Evolutionary conservation across 805 yeast species (phyloP).

Genomic region (Teunomyces cretensis): DNA sequence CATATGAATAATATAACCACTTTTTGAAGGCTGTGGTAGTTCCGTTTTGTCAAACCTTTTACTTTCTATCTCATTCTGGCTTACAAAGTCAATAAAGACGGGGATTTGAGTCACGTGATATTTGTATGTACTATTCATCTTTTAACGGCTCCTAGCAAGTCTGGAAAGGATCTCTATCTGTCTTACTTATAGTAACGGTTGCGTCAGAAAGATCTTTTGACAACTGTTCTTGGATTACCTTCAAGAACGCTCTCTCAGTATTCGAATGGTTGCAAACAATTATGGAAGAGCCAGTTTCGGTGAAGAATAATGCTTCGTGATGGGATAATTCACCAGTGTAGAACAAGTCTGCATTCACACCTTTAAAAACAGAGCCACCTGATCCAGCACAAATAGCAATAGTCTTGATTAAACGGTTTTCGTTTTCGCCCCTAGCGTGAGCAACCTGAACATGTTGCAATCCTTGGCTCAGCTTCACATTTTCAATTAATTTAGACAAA

Average conservation of each 20-base stretch:
- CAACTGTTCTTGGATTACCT: slow-evolving; percentile 51
- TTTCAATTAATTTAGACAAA: slow-evolving; percentile 45
- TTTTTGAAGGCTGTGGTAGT: neutral
- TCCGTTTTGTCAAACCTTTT: too few relatives aligned
- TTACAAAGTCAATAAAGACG: neutral
- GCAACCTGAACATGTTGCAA: slow-evolving; percentile 67
- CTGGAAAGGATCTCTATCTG: slow-evolving; percentile 64
- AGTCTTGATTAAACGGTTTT: slow-evolving; percentile 39
- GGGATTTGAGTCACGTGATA: slow-evolving; percentile 1
- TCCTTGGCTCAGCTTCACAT: slow-evolving; percentile 53
- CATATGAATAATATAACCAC: neutral
- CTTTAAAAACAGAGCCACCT: slow-evolving; percentile 75
- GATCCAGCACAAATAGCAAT: slow-evolving; percentile 96
- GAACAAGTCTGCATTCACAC: slow-evolving; percentile 63
- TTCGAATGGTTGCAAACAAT: slow-evolving; percentile 87
- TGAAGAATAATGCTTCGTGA: slow-evolving; percentile 76
- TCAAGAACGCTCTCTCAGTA: slow-evolving; percentile 85
- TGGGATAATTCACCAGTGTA: slow-evolving; percentile 94
- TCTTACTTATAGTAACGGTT: slow-evolving; percentile 48
- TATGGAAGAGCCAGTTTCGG: slow-evolving; percentile 70
- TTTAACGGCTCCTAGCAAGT: neutral
- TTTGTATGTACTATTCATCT: neutral
- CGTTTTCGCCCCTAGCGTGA: slow-evolving; percentile 21
- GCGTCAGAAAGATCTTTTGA: slow-evolving; percentile 41
- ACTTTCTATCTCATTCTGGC: neutral